Evolutionary conservation across 2,329 filamentous ascomycete genomes (phyloP).

Genomic region (Rhynchosporium agropyri): DNA sequence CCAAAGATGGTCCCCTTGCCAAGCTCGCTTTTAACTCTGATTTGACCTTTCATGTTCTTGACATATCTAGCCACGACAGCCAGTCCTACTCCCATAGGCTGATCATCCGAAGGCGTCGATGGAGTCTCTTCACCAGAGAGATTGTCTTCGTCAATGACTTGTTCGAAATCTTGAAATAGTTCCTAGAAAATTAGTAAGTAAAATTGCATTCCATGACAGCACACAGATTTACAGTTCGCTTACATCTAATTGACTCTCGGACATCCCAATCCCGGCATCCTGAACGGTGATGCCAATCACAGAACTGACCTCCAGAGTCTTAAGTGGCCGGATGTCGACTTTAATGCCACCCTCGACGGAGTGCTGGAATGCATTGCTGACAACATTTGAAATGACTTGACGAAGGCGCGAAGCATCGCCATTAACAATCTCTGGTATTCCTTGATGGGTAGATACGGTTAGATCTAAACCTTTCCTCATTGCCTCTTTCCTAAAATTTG

Average conservation of each 20-base stretch:
- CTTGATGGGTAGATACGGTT: constrained; percentile 66
- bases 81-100: constrained; percentile 74
- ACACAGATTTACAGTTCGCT: background rate
- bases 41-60: constrained; percentile 84
- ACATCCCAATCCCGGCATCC: constrained; percentile 78
- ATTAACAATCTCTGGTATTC: constrained; percentile 69
- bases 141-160: constrained; percentile 49
- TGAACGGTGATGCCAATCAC: constrained; percentile 74
- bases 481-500: constrained; percentile 73
- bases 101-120: constrained; percentile 43
- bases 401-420: constrained; percentile 79
- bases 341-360: constrained; percentile 68
- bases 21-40: constrained; percentile 80
- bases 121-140: background rate
- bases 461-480: constrained; percentile 75
- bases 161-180: constrained; percentile 60
- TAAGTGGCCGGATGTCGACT: constrained; percentile 68
- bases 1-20: constrained; percentile 85
- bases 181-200: constrained; percentile 33
- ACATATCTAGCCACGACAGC: constrained; percentile 85
- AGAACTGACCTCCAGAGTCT: constrained; percentile 54
- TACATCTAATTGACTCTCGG: constrained; percentile 55
- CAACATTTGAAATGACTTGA: constrained; percentile 80
- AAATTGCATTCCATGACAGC: background rate
- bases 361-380: constrained; percentile 82